Evolutionary conservation across 345 rosid species (phyloP).

Genomic region (Brassica rapa): DNA sequence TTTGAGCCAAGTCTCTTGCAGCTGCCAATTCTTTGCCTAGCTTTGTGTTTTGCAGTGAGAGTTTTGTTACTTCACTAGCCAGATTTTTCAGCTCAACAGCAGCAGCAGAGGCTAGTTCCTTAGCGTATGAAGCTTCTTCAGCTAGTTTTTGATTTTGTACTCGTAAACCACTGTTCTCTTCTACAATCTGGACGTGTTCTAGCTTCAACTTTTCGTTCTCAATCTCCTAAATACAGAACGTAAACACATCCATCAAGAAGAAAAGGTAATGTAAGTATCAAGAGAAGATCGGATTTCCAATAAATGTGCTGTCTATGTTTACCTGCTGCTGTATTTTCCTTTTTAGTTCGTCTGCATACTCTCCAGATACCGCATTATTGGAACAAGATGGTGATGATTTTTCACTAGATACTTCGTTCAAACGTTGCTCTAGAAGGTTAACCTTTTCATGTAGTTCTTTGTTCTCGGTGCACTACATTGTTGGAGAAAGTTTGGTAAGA

Average conservation of each 20-base stretch:
- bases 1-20: slow-evolving; percentile 67
- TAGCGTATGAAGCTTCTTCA: slow-evolving; percentile 97
- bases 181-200: slow-evolving; percentile 79
- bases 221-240: slow-evolving; percentile 55
- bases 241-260: slow-evolving; percentile 24
- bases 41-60: slow-evolving; percentile 78
- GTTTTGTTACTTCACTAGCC: slow-evolving; percentile 89
- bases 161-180: slow-evolving; percentile 83
- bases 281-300: not conserved
- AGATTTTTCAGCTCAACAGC: slow-evolving; percentile 97
- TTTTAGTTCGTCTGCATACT: slow-evolving; percentile 62
- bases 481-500: slow-evolving; percentile 18
- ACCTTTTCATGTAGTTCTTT: slow-evolving; percentile 80
- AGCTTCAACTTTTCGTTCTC: slow-evolving; percentile 84
- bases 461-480: slow-evolving; percentile 75
- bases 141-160: slow-evolving; percentile 89
- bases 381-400: slow-evolving; percentile 48
- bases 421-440: slow-evolving; percentile 62
- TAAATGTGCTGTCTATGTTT: not conserved
- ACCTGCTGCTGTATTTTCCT: slow-evolving; percentile 88
- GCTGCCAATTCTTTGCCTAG: slow-evolving; percentile 76
- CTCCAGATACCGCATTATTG: slow-evolving; percentile 50
- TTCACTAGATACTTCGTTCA: slow-evolving; percentile 55
- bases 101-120: slow-evolving; percentile 98
- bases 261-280: slow-evolving; percentile 5